Percentiles rank a stretch among this genome's conserved stretches.
phyloP scores from a whole-genome alignment of 73 alveolate genomes.

The Blepharisma stoltei region DNA sequence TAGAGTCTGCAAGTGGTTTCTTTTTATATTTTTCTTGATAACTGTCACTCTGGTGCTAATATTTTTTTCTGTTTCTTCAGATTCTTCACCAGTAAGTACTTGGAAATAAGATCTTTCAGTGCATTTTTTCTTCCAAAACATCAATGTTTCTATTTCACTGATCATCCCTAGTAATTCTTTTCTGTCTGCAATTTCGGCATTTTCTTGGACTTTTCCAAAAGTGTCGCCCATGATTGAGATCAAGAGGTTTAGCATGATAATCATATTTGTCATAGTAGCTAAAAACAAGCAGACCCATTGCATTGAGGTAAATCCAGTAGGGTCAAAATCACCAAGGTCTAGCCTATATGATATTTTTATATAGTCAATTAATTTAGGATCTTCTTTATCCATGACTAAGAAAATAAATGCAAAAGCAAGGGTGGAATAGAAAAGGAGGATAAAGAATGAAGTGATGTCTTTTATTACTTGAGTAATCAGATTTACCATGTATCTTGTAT shows the following conservation, averaged over 20 bases:
- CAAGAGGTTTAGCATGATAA: constrained; percentile 33
- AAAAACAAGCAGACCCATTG: constrained; percentile 43
- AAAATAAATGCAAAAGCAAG: constrained; percentile 6
- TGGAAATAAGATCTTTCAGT: not conserved
- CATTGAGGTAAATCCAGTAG: constrained; percentile 23
- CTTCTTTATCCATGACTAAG: not conserved
- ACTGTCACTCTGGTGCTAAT: no score
- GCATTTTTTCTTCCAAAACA: constrained; percentile 25
- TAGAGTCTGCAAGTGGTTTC: no score
- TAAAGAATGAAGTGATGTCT: not conserved
- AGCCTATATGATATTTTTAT: constrained; percentile 27
- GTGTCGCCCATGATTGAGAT: constrained; percentile 53
- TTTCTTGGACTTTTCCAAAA: constrained; percentile 31
- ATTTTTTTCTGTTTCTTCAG: no score
- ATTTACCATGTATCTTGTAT: constrained; percentile 3
- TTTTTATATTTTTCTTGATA: no score
- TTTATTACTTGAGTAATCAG: constrained; percentile 12
- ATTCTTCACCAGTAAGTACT: not conserved
- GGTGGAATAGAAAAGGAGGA: constrained; percentile 17
- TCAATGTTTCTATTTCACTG: constrained; percentile 31
- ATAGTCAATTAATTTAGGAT: not conserved
- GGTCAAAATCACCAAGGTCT: constrained; percentile 35
- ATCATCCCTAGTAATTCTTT: constrained; percentile 41
- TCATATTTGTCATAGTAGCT: constrained; percentile 33
- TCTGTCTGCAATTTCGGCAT: constrained; percentile 32